Evolutionary conservation across 2,329 filamentous ascomycete genomes (phyloP), one percentile per base, ranked within the genome.

Genomic region (Fusarium drepaniforme): DNA sequence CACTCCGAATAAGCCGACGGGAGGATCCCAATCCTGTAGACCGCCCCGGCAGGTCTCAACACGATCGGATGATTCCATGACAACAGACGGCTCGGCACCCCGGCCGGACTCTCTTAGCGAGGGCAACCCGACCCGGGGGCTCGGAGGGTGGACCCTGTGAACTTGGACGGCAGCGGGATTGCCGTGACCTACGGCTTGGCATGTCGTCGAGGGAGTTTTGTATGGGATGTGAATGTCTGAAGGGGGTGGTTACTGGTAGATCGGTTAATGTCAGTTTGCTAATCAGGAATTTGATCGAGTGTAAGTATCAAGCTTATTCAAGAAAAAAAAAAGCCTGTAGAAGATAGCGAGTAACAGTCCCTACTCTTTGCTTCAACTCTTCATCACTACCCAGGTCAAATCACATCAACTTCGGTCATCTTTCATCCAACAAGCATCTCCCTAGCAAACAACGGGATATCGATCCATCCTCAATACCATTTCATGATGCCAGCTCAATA

Each of bases 41-140:
- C 57, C 16, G 16, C 57, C 35, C 35, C 35, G 9, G 21, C 33
- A 16, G 25, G 35, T 16, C 37, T 42, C 15, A 40, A 18, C 21
- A 59, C 9, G 37, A 42, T 42, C 21, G 57, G 37, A 30, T 21
- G 56, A 60, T 42, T n/a, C n/a, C 21, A 40, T 42, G 59, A 62
- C n/a, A 49, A 62, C n/a, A 46, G 42, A 5, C 42, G n/a, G 28
- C 44, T 28, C 23, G 49, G 61, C 28, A 35, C 33, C 62, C 33
- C 16, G 12, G 37, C 62, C 38, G 37, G 62, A 38, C 25, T 18
- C 16, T 23, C 62, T 35, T 18, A 42, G 23, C 53, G 13, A 37
- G 49, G 61, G 25, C 35, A 64, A 65, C 37, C 49, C 37, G 62
- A 65, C 62, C 62, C 49, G 49, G 46, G 33, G 49, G 62, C 8